phyloP scores from a whole-genome alignment of 495 filamentous ascomycete species.

The Neurospora sp. region DNA sequence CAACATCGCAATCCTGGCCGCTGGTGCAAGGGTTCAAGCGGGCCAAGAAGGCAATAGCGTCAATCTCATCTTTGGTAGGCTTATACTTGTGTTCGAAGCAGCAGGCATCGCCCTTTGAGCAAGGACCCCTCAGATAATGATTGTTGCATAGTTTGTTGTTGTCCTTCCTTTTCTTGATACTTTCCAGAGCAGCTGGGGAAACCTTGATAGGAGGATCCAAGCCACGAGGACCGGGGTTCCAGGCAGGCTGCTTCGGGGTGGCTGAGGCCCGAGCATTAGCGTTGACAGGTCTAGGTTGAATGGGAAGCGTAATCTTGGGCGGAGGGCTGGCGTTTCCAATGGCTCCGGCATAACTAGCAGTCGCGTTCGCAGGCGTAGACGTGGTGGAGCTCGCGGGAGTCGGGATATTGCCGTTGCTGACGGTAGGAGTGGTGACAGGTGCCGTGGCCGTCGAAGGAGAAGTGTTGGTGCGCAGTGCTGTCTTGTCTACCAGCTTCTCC shows the following conservation, averaged over 20 bases:
- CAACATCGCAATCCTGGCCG: constrained; percentile 62
- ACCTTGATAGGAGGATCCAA: constrained; percentile 39
- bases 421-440: background rate
- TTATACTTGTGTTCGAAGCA: constrained; percentile 67
- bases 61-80: constrained; percentile 54
- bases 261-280: constrained; percentile 6
- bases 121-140: constrained; percentile 67
- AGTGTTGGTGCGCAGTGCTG: background rate
- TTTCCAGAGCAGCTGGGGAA: constrained; percentile 56
- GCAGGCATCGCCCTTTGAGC: constrained; percentile 61
- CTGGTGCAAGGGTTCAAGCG: constrained; percentile 70
- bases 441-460: background rate
- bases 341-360: constrained; percentile 26
- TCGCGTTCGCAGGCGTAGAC: constrained; percentile 6
- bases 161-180: constrained; percentile 63
- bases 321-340: constrained; percentile 26
- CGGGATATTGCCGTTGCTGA: constrained; percentile 1
- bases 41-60: constrained; percentile 58
- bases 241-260: constrained; percentile 17
- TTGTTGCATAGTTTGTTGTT: constrained; percentile 77
- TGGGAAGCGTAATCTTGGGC: constrained; percentile 25
- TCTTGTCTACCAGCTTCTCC: constrained; percentile 39
- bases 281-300: constrained; percentile 9
- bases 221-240: constrained; percentile 44
- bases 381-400: background rate